A percentile compares a stretch with the other conserved stretches of the same genome.
Conservation (phyloP, 805 yeast genomes). For the Lipomyces kockii region DNA sequence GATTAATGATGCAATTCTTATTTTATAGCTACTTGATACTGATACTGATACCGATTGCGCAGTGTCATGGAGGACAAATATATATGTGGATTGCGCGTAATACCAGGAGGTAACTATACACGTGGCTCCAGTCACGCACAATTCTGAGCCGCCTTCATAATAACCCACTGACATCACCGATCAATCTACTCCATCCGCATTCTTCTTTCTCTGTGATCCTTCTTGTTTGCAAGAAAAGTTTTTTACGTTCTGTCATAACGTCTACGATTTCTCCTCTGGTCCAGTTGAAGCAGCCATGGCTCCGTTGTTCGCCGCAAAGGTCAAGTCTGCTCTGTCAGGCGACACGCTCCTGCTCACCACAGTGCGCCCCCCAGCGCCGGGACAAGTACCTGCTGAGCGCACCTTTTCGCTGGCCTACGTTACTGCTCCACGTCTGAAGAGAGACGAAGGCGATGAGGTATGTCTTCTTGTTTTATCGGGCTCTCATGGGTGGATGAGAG, state of each 20-base stretch:
- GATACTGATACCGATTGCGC: background rate
- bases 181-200: background rate
- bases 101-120: background rate
- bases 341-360: slow-evolving; percentile 71
- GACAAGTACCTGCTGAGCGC: slow-evolving; percentile 56
- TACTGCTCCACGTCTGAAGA: slow-evolving; percentile 57
- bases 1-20: background rate
- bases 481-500: background rate
- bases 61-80: background rate
- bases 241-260: background rate
- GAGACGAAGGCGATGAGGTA: slow-evolving; percentile 40
- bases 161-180: background rate
- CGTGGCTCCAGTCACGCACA: background rate
- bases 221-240: background rate
- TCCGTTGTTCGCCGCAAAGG: slow-evolving; percentile 55
- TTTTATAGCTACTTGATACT: background rate
- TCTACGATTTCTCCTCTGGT: background rate
- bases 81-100: background rate
- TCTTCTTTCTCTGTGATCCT: background rate
- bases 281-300: slow-evolving; percentile 14
- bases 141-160: background rate
- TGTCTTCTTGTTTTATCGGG: slow-evolving; percentile 6
- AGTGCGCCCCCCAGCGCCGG: slow-evolving; percentile 39
- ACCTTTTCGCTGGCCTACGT: slow-evolving; percentile 67
- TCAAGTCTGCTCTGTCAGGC: slow-evolving; percentile 70